These are phyloP conservation scores for Knoxia roxburghii DNA, from an alignment of 257 asterid species.

Conservation along the genomic window DNA sequence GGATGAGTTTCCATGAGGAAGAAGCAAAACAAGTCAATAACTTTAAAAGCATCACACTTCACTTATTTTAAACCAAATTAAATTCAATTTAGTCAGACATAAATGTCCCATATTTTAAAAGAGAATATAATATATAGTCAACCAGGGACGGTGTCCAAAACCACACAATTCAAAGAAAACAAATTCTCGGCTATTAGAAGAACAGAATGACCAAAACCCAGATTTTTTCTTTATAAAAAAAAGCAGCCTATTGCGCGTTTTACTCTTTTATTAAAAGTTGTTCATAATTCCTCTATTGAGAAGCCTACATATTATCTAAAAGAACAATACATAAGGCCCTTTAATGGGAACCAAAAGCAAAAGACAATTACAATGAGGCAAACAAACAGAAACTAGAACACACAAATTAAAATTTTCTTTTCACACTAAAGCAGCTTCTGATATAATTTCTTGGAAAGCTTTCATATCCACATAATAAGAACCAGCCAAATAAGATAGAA, in stretches of 20 bases:
- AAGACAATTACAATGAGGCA: neutral
- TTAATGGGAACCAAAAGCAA: neutral
- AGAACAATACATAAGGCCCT: neutral
- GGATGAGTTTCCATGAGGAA: neutral
- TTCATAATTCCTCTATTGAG: neutral
- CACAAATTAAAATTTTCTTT: neutral
- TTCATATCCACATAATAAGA: neutral
- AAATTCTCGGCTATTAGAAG: no score
- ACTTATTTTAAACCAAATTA: no score
- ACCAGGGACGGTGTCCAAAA: no score
- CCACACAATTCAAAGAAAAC: no score
- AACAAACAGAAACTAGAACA: neutral
- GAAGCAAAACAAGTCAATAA: neutral
- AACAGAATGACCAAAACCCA: no score
- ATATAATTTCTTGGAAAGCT: neutral
- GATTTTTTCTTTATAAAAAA: no score
- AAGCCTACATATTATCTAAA: neutral
- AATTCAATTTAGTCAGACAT: no score
- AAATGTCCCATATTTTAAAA: no score
- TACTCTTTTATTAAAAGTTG: neutral
- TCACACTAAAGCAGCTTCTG: neutral
- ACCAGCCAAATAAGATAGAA: neutral
- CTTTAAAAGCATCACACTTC: neutral
- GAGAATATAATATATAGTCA: no score
- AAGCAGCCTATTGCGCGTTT: no score